Base-by-base conservation (phyloP, 1,284 basidiomycete species). In the Ceratorhiza oryzae-sativae region DNA sequence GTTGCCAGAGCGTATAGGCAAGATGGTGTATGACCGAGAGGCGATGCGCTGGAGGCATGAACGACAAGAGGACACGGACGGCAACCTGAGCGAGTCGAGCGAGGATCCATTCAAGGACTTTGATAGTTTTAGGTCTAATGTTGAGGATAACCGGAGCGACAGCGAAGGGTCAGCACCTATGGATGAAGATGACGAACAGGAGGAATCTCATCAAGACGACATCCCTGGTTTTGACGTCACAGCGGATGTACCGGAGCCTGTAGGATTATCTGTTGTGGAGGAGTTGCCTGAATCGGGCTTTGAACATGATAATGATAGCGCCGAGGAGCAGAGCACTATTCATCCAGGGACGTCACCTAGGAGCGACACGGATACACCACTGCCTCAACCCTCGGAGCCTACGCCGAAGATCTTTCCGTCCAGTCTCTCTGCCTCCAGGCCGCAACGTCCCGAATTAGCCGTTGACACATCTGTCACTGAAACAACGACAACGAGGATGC, bases 61-160 rank as follows among this genome's bases (percentile, higher is more conserved):
- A 20, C 6, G 42, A 10, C 42, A 45, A 45, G 79, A 75, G 60
- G 78, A 76, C 36, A 80, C 78, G 53, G 83, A 78, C 73, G 86
- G 83, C 65, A 75, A 73, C 67, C 78, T 76, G 73, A 77, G 73
- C 70, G 83, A 79, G 74, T 86, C 86, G 71, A 94, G 90, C 76
- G 92, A 91, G 75, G 94, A 94, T 81, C 90, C 91, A 20, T 95
- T 95, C 80, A 87, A 87, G 56, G 93, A 94, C 75, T 90, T 96
- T 72, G 94, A 95, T 78, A 94, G 92, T 76, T 79, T 94, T 25
- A 13, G 32, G 45, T 62, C 61, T 6, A 59, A 65, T 45, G 77
- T 75, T 30, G 78, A 74, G 20, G 78, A 76, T 6, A 46, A 73
- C 20, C 62, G 70, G 36, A 39, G 82, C 60, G 81, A 81, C 12